Evolutionary conservation across 345 rosid species (phyloP).

Genomic region (Corymbia maculata): DNA sequence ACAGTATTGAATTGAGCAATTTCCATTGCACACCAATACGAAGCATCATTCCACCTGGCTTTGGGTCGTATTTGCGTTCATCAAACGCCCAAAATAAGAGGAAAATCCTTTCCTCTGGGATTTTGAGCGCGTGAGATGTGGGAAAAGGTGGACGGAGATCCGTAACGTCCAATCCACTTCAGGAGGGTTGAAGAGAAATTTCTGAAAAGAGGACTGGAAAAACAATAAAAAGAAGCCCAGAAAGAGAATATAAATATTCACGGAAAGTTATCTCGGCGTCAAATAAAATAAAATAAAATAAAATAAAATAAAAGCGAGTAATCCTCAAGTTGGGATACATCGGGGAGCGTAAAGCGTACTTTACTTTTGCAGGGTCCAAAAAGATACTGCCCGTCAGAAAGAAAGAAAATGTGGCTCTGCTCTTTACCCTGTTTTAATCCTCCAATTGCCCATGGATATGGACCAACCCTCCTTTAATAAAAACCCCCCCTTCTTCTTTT

Average conservation of each 20-base stretch:
- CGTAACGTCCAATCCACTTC: not conserved
- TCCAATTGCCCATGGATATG: not conserved
- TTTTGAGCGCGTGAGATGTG: not conserved
- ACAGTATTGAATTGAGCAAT: no score
- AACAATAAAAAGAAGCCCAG: not conserved
- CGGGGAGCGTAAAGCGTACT: not conserved
- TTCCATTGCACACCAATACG: no score
- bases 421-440: not conserved
- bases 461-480: not conserved
- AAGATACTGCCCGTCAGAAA: not conserved
- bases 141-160: not conserved
- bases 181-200: constrained; percentile 18
- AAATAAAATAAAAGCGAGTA: not conserved
- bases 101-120: not conserved
- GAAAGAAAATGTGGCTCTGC: not conserved
- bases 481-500: not conserved
- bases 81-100: not conserved
- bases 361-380: not conserved
- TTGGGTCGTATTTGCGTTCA: not conserved
- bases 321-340: not conserved
- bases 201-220: constrained; percentile 19
- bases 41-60: not conserved
- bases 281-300: not conserved
- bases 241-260: constrained; percentile 3
- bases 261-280: not conserved